A percentile compares a stretch with the other conserved stretches of the same genome.
These are phyloP conservation scores for Pseudogymnoascus sp. DNA, from an alignment of 2,329 filamentous ascomycete species.

Conservation along the genomic window DNA sequence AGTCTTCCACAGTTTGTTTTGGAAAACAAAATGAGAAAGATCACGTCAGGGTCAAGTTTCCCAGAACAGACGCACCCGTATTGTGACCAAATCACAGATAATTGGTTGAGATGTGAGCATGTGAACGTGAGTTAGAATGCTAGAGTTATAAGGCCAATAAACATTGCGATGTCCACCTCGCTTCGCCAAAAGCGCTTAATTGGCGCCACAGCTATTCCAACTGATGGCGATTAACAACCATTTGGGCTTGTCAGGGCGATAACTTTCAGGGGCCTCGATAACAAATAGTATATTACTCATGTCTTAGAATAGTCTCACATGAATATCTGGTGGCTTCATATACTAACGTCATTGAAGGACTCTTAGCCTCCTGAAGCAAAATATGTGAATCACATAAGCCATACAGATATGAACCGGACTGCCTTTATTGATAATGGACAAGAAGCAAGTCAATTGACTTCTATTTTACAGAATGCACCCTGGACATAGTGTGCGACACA, in stretches of 20 bases:
- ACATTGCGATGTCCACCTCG: conserved; percentile 7
- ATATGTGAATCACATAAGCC: not conserved
- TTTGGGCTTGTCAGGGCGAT: not conserved
- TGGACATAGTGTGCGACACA: not conserved
- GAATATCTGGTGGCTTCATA: not conserved
- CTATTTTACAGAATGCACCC: conserved; percentile 7
- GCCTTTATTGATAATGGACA: not conserved
- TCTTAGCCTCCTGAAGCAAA: not conserved
- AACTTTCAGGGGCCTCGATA: not conserved
- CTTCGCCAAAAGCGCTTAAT: not conserved
- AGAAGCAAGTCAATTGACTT: conserved; percentile 1
- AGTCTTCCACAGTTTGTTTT: not conserved
- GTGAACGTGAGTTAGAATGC: not conserved
- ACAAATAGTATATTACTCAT: not conserved
- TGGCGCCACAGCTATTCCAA: not conserved
- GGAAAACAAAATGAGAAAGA: not conserved
- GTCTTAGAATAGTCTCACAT: not conserved
- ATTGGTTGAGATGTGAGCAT: not conserved
- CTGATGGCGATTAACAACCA: not conserved
- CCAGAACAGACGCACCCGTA: not conserved
- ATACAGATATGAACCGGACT: not conserved
- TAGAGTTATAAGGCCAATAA: not conserved
- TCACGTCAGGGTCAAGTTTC: not conserved
- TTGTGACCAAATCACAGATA: not conserved
- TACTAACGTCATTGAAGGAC: not conserved